These are phyloP conservation scores for Coprinopsis strossmayeri DNA, from an alignment of 768 basidiomycete species.

Conservation along the genomic window DNA sequence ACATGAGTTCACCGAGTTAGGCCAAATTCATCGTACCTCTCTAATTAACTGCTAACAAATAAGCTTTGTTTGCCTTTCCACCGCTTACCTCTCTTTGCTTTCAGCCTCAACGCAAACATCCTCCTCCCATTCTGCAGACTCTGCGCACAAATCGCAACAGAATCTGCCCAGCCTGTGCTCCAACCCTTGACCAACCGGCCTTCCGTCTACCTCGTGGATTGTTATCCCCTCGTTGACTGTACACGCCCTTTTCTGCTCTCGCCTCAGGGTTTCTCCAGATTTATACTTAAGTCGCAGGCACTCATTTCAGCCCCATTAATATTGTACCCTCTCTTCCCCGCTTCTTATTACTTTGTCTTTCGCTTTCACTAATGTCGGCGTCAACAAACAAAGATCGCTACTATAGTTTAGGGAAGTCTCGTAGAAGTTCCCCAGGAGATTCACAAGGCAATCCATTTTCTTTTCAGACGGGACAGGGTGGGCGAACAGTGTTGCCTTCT, in stretches of 20 bases:
- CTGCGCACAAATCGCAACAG: constrained; percentile 14
- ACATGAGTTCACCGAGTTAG: constrained; percentile 23
- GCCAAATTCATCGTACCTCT: constrained; percentile 15
- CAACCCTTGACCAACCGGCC: constrained; percentile 30
- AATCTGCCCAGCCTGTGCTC: constrained; percentile 13
- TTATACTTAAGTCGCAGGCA: constrained; percentile 6
- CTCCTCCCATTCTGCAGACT: constrained; percentile 16
- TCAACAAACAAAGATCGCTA: constrained; percentile 61
- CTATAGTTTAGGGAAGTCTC: constrained; percentile 57
- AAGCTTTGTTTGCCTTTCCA: constrained; percentile 26
- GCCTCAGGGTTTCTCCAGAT: constrained; percentile 10
- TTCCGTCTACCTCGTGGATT: constrained; percentile 45
- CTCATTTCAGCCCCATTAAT: constrained; percentile 33
- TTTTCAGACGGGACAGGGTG: constrained; percentile 78
- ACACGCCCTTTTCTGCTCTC: constrained; percentile 34
- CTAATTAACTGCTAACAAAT: constrained; percentile 32
- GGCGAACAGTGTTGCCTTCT: constrained; percentile 85
- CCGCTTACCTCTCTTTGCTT: constrained; percentile 17
- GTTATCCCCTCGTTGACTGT: constrained; percentile 17
- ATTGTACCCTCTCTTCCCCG: constrained; percentile 32
- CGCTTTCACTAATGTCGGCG: constrained; percentile 56
- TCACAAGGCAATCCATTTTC: constrained; percentile 54
- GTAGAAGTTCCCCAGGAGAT: constrained; percentile 66
- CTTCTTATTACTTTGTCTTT: constrained; percentile 51
- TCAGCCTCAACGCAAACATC: constrained; percentile 17